Conservation (phyloP, 805 yeast genomes). For the Candida ascalaphidarum region DNA sequence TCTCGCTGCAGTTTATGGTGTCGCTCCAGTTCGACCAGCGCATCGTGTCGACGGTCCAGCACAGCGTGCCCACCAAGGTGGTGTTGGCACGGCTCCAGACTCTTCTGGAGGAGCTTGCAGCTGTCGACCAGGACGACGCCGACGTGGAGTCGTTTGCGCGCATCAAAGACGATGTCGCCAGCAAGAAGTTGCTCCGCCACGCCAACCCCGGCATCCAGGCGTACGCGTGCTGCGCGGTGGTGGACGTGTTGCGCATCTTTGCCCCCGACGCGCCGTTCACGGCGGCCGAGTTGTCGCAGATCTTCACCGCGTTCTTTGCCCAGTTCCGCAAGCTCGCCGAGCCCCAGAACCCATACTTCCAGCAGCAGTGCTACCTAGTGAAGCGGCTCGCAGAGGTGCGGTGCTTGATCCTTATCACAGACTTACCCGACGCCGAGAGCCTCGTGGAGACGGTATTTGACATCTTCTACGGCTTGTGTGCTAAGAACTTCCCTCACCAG, state of each 20-base stretch:
- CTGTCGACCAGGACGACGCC: slow-evolving; percentile 51
- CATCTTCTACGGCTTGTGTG: slow-evolving; percentile 47
- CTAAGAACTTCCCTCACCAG: slow-evolving; percentile 37
- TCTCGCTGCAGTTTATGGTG: too few relatives aligned
- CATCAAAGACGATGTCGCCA: slow-evolving; percentile 45
- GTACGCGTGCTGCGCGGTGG: slow-evolving; percentile 59
- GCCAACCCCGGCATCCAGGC: slow-evolving; percentile 65
- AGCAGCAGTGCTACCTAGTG: slow-evolving; percentile 56
- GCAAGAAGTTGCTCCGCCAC: slow-evolving; percentile 50
- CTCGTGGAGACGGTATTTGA: slow-evolving; percentile 51
- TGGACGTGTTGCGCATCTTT: slow-evolving; percentile 66
- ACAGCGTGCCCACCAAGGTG: slow-evolving; percentile 55
- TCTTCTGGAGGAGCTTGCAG: slow-evolving; percentile 56
- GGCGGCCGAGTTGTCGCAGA: slow-evolving; percentile 48
- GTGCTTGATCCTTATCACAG: slow-evolving; percentile 66
- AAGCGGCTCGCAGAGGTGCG: slow-evolving; percentile 68
- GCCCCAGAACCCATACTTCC: slow-evolving; percentile 49
- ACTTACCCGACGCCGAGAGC: slow-evolving; percentile 53
- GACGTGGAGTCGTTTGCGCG: slow-evolving; percentile 33
- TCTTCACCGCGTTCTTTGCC: slow-evolving; percentile 57
- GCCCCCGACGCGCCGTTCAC: slow-evolving; percentile 92
- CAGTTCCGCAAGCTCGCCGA: slow-evolving; percentile 53
- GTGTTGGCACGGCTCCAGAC: slow-evolving; percentile 46
- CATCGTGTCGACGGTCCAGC: slow-evolving; percentile 48
- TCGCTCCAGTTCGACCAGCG: slow-evolving; percentile 31